phyloP scores from a whole-genome alignment of 257 asterid species.

The Solanum tarijense region DNA sequence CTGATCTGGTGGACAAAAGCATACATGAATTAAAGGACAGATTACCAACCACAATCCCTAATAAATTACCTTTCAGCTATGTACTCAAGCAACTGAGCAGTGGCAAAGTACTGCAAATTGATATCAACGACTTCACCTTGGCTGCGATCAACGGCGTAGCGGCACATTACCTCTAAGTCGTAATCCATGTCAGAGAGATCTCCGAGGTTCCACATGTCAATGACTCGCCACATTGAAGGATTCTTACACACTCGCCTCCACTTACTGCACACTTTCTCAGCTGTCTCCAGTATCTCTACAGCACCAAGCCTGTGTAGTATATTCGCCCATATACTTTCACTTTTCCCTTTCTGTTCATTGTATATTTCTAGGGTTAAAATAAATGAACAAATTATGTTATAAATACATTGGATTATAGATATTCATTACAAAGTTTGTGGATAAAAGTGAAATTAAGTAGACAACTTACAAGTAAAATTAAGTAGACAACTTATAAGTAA shows the following conservation, averaged over 20 bases:
- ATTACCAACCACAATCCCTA: not conserved
- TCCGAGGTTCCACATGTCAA: constrained; percentile 12
- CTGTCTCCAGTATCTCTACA: too few relatives aligned
- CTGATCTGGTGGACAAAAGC: not conserved
- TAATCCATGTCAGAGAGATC: not conserved
- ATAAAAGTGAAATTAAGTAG: too few relatives aligned
- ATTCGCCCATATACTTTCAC: constrained; percentile 24
- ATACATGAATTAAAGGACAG: not conserved
- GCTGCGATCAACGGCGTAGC: not conserved
- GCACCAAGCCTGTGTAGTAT: too few relatives aligned
- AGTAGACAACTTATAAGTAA: too few relatives aligned
- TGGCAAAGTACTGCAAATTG: not conserved
- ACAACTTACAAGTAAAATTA: too few relatives aligned
- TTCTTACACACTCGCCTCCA: constrained; percentile 44
- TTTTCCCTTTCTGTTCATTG: not conserved
- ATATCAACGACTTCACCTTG: not conserved
- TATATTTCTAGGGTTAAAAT: not conserved
- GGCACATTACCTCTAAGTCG: constrained; percentile 18
- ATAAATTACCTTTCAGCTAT: not conserved
- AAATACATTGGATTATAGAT: too few relatives aligned
- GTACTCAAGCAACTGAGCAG: not conserved
- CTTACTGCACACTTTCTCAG: constrained; percentile 19
- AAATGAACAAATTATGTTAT: too few relatives aligned
- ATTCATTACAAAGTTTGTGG: too few relatives aligned
- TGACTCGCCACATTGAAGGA: constrained; percentile 31